Percentiles rank a stretch among this genome's conserved stretches.
Evolutionary conservation across 2,329 filamentous ascomycete genomes (phyloP).

Genomic region (Alternaria rosae): DNA sequence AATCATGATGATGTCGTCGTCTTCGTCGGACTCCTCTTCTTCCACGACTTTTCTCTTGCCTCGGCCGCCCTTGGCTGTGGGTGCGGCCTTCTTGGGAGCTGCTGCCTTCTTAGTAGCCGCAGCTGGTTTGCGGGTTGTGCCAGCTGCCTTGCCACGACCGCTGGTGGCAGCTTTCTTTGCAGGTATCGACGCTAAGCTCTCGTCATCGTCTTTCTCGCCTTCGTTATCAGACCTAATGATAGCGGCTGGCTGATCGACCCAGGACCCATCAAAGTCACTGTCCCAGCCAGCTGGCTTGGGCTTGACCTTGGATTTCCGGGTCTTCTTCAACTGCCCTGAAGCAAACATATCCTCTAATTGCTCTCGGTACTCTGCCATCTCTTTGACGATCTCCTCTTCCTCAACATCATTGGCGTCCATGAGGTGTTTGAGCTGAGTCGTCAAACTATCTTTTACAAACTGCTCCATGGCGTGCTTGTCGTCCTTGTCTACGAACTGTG

Average conservation of each 20-base stretch:
- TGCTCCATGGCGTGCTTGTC: slow-evolving; percentile 85
- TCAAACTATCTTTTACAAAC: slow-evolving; percentile 56
- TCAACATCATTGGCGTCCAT: slow-evolving; percentile 66
- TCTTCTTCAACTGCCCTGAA: slow-evolving; percentile 66
- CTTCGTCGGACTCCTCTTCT: slow-evolving; percentile 51
- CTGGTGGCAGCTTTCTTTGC: slow-evolving; percentile 52
- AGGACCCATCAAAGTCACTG: slow-evolving; percentile 84
- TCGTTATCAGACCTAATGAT: slow-evolving; percentile 62
- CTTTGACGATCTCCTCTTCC: slow-evolving; percentile 73
- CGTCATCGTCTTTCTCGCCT: slow-evolving; percentile 53
- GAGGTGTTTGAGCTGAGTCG: slow-evolving; percentile 54
- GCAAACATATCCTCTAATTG: slow-evolving; percentile 75
- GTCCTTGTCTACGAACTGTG: slow-evolving; percentile 92
- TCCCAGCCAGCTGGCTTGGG: slow-evolving; percentile 85
- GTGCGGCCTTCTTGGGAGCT: slow-evolving; percentile 43
- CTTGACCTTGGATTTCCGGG: slow-evolving; percentile 67
- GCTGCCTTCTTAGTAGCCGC: slow-evolving; percentile 42
- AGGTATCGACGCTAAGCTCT: slow-evolving; percentile 37
- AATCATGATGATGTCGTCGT: slow-evolving; percentile 53
- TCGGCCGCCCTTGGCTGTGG: slow-evolving; percentile 45
- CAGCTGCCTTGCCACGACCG: slow-evolving; percentile 56
- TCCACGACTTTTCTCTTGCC: slow-evolving; percentile 53
- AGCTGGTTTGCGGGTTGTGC: slow-evolving; percentile 41
- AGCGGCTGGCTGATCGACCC: slow-evolving; percentile 80
- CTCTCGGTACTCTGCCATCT: slow-evolving; percentile 75